These are phyloP conservation scores for Ilex paraguariensis DNA, from an alignment of 305 asterid genomes.

Conservation along the genomic window DNA sequence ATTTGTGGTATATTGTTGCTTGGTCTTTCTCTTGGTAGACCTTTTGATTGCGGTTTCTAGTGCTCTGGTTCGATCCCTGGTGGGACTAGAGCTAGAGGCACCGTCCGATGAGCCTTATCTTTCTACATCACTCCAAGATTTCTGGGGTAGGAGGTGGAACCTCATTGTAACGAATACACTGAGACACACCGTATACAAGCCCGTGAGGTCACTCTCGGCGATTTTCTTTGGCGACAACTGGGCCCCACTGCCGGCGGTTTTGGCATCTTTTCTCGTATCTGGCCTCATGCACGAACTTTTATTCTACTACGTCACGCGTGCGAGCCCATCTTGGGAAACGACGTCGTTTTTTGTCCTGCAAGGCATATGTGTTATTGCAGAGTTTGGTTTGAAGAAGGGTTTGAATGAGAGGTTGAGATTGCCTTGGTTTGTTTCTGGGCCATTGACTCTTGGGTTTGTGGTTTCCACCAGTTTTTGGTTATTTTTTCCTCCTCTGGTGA, in stretches of 20 bases:
- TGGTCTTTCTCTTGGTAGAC: slow-evolving; percentile 45
- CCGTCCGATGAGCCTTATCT: slow-evolving; percentile 41
- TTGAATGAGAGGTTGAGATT: slow-evolving; percentile 26
- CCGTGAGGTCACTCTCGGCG: slow-evolving; percentile 22
- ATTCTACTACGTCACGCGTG: slow-evolving; percentile 37
- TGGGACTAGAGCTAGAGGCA: slow-evolving; percentile 46
- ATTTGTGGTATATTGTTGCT: slow-evolving; percentile 18
- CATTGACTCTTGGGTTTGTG: slow-evolving; percentile 54
- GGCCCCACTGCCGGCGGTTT: slow-evolving; percentile 32
- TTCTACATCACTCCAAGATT: slow-evolving; percentile 54
- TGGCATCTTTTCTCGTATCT: slow-evolving; percentile 51
- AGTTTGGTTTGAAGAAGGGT: slow-evolving; percentile 22
- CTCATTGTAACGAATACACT: slow-evolving; percentile 36
- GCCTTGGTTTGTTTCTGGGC: slow-evolving; percentile 40
- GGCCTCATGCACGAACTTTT: slow-evolving; percentile 75
- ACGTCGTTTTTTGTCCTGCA: slow-evolving; percentile 54
- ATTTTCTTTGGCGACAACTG: slow-evolving; percentile 20
- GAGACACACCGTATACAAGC: slow-evolving; percentile 45
- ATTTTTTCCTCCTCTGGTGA: slow-evolving; percentile 62
- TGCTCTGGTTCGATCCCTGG: slow-evolving; percentile 3
- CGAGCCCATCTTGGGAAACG: slow-evolving; percentile 53
- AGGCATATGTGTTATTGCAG: slow-evolving; percentile 50
- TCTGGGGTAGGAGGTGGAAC: slow-evolving; percentile 85
- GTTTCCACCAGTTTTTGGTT: slow-evolving; percentile 47
- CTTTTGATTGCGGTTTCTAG: slow-evolving; percentile 30